Percentiles rank a stretch among this genome's conserved stretches.
Evolutionary conservation across 345 rosid genomes (phyloP).

Genomic region (Pelargonium nanum): DNA sequence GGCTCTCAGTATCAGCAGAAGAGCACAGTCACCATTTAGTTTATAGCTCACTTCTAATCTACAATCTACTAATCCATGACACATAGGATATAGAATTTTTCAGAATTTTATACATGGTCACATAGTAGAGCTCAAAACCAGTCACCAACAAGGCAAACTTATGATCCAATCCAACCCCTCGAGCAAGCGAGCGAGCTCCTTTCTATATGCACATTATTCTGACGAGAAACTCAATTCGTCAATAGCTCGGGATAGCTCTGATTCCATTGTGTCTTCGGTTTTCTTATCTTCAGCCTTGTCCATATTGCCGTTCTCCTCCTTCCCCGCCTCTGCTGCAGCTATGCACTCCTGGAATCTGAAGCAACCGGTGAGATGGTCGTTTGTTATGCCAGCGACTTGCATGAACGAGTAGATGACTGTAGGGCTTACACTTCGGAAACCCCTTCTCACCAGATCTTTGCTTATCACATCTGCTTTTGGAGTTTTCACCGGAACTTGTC

Average conservation of each 20-base stretch:
- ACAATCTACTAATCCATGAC: neutral
- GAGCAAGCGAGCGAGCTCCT: neutral
- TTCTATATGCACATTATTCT: constrained; percentile 18
- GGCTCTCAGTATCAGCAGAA: too few relatives aligned
- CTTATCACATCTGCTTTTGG: constrained; percentile 88
- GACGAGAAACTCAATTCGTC: constrained; percentile 41
- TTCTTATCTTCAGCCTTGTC: constrained; percentile 21
- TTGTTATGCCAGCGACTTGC: constrained; percentile 79
- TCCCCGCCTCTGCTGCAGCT: constrained; percentile 26
- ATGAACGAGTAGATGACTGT: constrained; percentile 81
- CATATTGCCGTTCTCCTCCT: neutral
- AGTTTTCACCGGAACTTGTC: constrained; percentile 81
- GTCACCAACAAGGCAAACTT: too few relatives aligned
- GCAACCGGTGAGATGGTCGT: constrained; percentile 84
- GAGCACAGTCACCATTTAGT: neutral
- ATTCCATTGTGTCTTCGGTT: constrained; percentile 13
- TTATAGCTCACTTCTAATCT: neutral
- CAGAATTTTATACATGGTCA: neutral
- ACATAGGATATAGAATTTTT: too few relatives aligned
- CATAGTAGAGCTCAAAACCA: neutral
- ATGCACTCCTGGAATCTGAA: constrained; percentile 79
- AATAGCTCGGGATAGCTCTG: constrained; percentile 33
- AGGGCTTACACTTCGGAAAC: constrained; percentile 85
- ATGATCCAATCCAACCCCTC: too few relatives aligned
- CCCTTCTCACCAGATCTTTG: constrained; percentile 91